Base-by-base conservation (phyloP, 2,329 filamentous ascomycete genomes). In the Bipolaris sorokiniana region DNA sequence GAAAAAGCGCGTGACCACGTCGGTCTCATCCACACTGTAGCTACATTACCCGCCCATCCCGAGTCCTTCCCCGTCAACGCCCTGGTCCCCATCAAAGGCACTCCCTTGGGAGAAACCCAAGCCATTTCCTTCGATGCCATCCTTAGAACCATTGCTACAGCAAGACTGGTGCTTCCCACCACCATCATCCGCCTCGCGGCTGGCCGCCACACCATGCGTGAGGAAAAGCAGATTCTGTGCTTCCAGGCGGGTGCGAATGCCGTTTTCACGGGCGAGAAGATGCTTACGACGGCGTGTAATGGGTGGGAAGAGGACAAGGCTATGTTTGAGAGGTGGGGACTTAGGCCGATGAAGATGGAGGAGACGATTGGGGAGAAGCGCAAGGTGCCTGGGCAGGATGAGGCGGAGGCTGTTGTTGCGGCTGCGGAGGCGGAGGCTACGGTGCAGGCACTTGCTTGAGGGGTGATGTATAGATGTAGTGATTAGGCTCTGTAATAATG, bases 221-320 rank as follows among this genome's bases (percentile, higher is more conserved):
- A 97, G 79, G 91, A 95, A 78, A 89, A 96, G 80, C 92, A 97
- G 79, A 88, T 91, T 13, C 75, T 94, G 64, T 96, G 92, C 77
- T 97, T 96, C 79, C 88, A 91, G 85, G 91, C 92, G 0, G 92
- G 92, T 13, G 92, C 92, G 1, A 97, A 97, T 69, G 92, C 92
- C n/a, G 89, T 97, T 33, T 97, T 97, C 73, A 97, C 92, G 0
- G 92, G 92, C 7, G 92, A 97, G 80, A 96, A 94, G 83, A 96
- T 97, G 92, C 76, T 96, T 78, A 97, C 92, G 4, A 97, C 92
- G 0, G 90, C 92, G 55, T 96, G 91, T 74, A 93, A 91, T 66
- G 91, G 91, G 28, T 97, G 91, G 90, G 91, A 95, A 61, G 90
- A 96, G 77, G 92, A 97, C 70, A 88, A 86, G 61, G 87, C 81